Evolutionary conservation across 768 basidiomycete species (phyloP).

Genomic region (Clavaria fumosa): DNA sequence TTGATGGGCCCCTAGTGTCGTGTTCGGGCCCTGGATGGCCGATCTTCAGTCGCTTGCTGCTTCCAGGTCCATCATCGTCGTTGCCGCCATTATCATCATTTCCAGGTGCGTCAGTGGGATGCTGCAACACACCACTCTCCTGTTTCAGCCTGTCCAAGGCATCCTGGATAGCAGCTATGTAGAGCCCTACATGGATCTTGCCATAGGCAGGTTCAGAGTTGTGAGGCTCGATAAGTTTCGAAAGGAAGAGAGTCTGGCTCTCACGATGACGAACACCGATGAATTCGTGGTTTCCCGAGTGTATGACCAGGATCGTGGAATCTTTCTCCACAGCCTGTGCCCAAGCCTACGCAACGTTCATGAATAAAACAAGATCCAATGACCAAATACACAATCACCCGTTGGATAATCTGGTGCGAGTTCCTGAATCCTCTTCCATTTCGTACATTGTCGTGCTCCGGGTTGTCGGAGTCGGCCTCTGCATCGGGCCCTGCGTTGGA

Average conservation of each 20-base stretch:
- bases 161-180: constrained; percentile 3
- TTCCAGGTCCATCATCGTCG: constrained; percentile 7
- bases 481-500: no score
- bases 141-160: constrained; percentile 3
- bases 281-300: constrained; percentile 6
- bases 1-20: constrained; percentile 8
- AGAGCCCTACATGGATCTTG: constrained; percentile 4
- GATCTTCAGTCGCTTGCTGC: not conserved
- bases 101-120: constrained; percentile 11
- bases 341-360: not conserved
- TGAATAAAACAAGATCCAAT: not conserved
- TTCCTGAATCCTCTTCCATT: not conserved
- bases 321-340: constrained; percentile 4
- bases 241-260: constrained; percentile 9
- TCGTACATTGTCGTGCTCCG: not conserved
- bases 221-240: constrained; percentile 6
- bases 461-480: no score
- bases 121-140: constrained; percentile 10
- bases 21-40: constrained; percentile 3
- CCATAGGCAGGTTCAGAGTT: constrained; percentile 3
- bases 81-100: constrained; percentile 10
- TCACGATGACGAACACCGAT: constrained; percentile 11
- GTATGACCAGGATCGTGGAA: constrained; percentile 7
- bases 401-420: constrained; percentile 2
- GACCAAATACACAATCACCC: not conserved